Conservation (phyloP, 441 rosid species). For the Croton setiger region DNA sequence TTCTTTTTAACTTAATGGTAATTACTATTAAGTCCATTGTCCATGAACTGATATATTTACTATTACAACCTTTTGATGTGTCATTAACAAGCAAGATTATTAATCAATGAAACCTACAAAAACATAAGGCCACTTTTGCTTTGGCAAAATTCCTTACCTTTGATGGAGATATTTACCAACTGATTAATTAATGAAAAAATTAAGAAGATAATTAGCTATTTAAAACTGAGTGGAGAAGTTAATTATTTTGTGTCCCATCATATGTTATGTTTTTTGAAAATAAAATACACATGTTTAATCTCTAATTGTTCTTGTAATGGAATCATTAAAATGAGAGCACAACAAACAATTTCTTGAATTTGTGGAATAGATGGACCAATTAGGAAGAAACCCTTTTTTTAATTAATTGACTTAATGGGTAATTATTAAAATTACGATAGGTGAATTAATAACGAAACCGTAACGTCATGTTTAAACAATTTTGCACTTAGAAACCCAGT, state of each 20-base stretch:
- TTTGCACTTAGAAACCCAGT: not conserved
- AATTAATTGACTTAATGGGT: not conserved
- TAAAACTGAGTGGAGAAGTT: conserved; percentile 10
- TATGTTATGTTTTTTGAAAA: not conserved
- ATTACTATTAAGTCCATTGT: not conserved
- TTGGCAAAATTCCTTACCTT: not conserved
- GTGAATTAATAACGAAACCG: conserved; percentile 21
- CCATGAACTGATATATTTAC: not conserved
- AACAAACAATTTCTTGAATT: not conserved
- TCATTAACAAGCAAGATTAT: conserved; percentile 6
- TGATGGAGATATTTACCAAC: conserved; percentile 26
- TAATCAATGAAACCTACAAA: not conserved
- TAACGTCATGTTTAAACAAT: conserved; percentile 23
- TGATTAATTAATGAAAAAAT: conserved; percentile 4
- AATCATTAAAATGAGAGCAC: conserved; percentile 13
- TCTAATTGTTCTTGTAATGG: not conserved
- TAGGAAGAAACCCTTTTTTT: not conserved
- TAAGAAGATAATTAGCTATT: conserved; percentile 13
- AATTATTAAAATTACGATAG: not conserved
- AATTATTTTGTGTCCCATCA: conserved; percentile 1
- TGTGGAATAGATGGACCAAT: not conserved
- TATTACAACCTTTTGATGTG: conserved; percentile 2
- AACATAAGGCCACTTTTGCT: not conserved
- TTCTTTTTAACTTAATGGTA: not conserved
- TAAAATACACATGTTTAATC: no score